A percentile compares a stretch with the other conserved stretches of the same genome.
Conservation (phyloP, 2,329 filamentous ascomycete genomes). For the Pseudogymnoascus sp. region DNA sequence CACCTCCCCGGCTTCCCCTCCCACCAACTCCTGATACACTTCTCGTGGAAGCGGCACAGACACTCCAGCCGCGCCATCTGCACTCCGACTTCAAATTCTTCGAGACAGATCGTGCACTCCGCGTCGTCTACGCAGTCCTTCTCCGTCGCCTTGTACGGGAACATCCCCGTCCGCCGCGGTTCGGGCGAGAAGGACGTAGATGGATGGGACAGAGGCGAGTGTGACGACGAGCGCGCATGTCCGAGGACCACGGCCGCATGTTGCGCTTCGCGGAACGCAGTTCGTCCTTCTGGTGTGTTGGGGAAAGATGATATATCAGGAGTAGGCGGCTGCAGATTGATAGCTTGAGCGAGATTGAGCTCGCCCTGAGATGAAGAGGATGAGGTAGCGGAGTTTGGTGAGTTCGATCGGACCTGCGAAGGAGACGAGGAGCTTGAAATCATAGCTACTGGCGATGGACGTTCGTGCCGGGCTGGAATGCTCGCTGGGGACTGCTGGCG, state of each 20-base stretch:
- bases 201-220: neutral
- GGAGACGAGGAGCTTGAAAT: slow-evolving; percentile 16
- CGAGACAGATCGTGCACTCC: slow-evolving; percentile 60
- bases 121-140: slow-evolving; percentile 62
- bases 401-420: slow-evolving; percentile 10
- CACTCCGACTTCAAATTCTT: slow-evolving; percentile 55
- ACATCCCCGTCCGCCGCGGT: slow-evolving; percentile 49
- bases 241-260: slow-evolving; percentile 17
- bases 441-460: slow-evolving; percentile 8
- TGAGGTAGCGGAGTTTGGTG: slow-evolving; percentile 7
- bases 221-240: slow-evolving; percentile 7
- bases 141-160: slow-evolving; percentile 56
- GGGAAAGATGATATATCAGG: slow-evolving; percentile 6
- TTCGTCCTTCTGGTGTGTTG: slow-evolving; percentile 16
- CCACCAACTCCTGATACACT: slow-evolving; percentile 57
- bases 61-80: slow-evolving; percentile 60
- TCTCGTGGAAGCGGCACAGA: slow-evolving; percentile 54
- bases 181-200: neutral
- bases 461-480: slow-evolving; percentile 12
- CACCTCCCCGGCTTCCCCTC: slow-evolving; percentile 53
- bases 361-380: slow-evolving; percentile 12
- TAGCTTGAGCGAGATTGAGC: neutral
- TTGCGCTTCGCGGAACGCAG: slow-evolving; percentile 18
- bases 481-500: slow-evolving; percentile 9
- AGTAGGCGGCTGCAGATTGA: slow-evolving; percentile 6